phyloP scores from a whole-genome alignment of 2,329 filamentous ascomycete species.

The Pseudocercospora cruenta region DNA sequence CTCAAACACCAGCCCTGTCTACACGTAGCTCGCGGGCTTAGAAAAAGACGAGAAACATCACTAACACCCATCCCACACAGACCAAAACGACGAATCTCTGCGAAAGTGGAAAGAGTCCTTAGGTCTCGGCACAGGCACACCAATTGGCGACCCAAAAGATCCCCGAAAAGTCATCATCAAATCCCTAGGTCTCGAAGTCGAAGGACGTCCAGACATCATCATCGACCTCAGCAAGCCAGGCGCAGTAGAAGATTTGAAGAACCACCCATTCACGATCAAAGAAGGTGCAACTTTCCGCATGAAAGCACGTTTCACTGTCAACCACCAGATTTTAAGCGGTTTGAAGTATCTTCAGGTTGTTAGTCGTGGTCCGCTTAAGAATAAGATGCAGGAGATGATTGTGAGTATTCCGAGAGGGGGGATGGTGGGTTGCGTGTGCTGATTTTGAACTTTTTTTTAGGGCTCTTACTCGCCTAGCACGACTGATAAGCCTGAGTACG shows the following conservation, averaged over 20 bases:
- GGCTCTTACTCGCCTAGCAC: slow-evolving; percentile 94
- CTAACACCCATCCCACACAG: slow-evolving; percentile 41
- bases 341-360: slow-evolving; percentile 95
- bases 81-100: slow-evolving; percentile 84
- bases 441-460: slow-evolving; percentile 51
- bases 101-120: slow-evolving; percentile 98
- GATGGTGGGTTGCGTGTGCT: not conserved
- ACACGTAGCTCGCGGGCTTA: not conserved
- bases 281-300: slow-evolving; percentile 93
- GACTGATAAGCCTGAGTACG: slow-evolving; percentile 79
- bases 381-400: slow-evolving; percentile 98
- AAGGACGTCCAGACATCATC: slow-evolving; percentile 80
- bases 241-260: slow-evolving; percentile 76
- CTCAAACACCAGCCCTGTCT: not conserved
- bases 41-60: not conserved
- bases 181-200: slow-evolving; percentile 81
- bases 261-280: slow-evolving; percentile 96
- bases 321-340: slow-evolving; percentile 93
- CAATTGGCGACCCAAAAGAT: slow-evolving; percentile 65
- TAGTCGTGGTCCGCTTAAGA: slow-evolving; percentile 83
- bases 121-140: slow-evolving; percentile 69
- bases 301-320: slow-evolving; percentile 91
- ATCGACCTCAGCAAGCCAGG: slow-evolving; percentile 81
- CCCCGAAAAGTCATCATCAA: slow-evolving; percentile 91
- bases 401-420: slow-evolving; percentile 57